Evolutionary conservation across 2,329 filamentous ascomycete genomes (phyloP).

Genomic region (Pseudogymnoascus sp.): DNA sequence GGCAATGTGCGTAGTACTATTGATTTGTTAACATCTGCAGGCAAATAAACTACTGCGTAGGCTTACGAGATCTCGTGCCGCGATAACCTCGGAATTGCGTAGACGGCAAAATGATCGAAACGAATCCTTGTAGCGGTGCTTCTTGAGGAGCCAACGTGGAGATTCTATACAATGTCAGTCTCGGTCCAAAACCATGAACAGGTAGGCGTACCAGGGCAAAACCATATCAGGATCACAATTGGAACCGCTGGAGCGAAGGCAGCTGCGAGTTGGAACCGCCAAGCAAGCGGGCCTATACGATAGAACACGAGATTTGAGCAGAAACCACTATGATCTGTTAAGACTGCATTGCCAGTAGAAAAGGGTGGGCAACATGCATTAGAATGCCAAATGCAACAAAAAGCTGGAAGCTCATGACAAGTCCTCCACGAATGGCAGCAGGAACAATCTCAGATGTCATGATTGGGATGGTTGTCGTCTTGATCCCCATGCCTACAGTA

Average conservation of each 20-base stretch:
- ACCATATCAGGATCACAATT: conserved; percentile 51
- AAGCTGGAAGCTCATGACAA: conserved; percentile 78
- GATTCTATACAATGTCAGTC: conserved; percentile 9
- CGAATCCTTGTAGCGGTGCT: conserved; percentile 11
- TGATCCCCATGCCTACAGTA: conserved; percentile 69
- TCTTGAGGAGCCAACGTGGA: conserved; percentile 12
- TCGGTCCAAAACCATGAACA: neutral
- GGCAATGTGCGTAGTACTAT: neutral
- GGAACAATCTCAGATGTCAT: conserved; percentile 70
- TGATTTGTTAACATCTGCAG: neutral
- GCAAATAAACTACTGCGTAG: neutral
- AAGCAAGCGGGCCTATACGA: conserved; percentile 45
- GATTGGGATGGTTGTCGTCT: conserved; percentile 62
- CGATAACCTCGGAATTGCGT: conserved; percentile 13
- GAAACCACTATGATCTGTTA: conserved; percentile 37
- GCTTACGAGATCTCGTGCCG: conserved; percentile 12
- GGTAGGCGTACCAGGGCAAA: conserved; percentile 43
- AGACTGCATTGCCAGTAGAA: neutral
- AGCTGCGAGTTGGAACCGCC: conserved; percentile 56
- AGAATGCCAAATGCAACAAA: conserved; percentile 57
- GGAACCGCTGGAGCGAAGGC: conserved; percentile 53
- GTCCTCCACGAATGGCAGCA: conserved; percentile 60
- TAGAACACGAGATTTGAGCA: conserved; percentile 52
- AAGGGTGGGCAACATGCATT: conserved; percentile 24
- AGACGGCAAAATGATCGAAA: conserved; percentile 13